Base-by-base conservation (phyloP, 2,329 filamentous ascomycete species). In the Cercospora sp. region DNA sequence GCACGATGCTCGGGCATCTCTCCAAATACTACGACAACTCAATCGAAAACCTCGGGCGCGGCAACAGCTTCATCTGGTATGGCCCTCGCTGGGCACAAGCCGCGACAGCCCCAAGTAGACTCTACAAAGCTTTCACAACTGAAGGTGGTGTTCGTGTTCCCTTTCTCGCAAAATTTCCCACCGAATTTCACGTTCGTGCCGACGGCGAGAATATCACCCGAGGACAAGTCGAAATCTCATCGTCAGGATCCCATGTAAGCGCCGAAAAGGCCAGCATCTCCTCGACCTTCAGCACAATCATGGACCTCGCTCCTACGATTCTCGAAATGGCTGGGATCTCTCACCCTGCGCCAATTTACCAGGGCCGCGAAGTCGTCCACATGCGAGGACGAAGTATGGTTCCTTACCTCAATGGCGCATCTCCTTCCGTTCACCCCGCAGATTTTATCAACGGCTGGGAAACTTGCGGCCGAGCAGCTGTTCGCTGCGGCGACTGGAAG, bases 51-150 rank as follows among this genome's bases (percentile, higher is more conserved):
- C 81, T 89, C 31, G 87, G 87, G 10, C 83, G 85, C 60, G 84
- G 78, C 59, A 80, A 87, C 74, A 85, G 83, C 2, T 89, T 87
- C 74, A 83, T 87, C 67, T 89, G 86, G 86, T 88, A 88, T 70
- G 86, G 87, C 1, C 84, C 84, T 3, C 82, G 82, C 13, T 87
- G 86, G 84, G 86, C 85, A 0, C 82, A 84, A 73, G 84, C 84
- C 31, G 81, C 84, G 12, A 86, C 84, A 0, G 84, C 85, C 1
- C 84, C 84, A 1, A 82, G 79, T 10, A 77, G 81, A 31, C 74
- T 82, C 26, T 86, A 83, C 79, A 85, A 85, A 66, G 78, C 79
- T 23, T 81, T 79, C 73, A 79, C 79, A 5, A 81, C 80, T 1
- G 80, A 83, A 72, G 81, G 85, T 1, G 85, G 85, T 42, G 83